Conservation (phyloP, 352 stramenopile species). For the Phytophthora idaei region DNA sequence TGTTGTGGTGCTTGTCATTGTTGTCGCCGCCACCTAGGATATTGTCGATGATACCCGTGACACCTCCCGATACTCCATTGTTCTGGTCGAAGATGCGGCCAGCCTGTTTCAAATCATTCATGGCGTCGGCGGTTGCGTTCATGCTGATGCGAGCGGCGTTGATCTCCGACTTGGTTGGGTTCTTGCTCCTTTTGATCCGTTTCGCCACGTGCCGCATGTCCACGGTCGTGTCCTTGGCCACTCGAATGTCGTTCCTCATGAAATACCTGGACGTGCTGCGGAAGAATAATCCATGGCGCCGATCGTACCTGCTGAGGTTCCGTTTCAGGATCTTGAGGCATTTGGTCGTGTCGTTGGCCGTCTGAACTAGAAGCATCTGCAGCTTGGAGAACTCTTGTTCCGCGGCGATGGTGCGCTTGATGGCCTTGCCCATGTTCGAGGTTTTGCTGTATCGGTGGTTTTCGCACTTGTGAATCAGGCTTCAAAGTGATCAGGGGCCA, state of each 20-base stretch:
- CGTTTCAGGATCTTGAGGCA: slow-evolving; percentile 32
- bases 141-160: slow-evolving; percentile 31
- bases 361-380: slow-evolving; percentile 22
- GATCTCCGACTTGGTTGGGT: slow-evolving; percentile 30
- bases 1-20: slow-evolving; percentile 2
- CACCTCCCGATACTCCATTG: slow-evolving; percentile 8
- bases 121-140: slow-evolving; percentile 33
- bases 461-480: slow-evolving; percentile 1
- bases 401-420: neutral
- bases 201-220: slow-evolving; percentile 33
- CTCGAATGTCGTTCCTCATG: slow-evolving; percentile 38
- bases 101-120: slow-evolving; percentile 39
- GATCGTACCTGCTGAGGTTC: slow-evolving; percentile 36
- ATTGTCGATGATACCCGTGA: slow-evolving; percentile 21
- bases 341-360: slow-evolving; percentile 15
- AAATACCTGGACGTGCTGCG: slow-evolving; percentile 32
- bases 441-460: neutral
- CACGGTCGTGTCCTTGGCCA: slow-evolving; percentile 25
- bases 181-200: slow-evolving; percentile 27
- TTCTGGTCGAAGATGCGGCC: slow-evolving; percentile 38
- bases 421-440: slow-evolving; percentile 22
- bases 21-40: slow-evolving; percentile 16
- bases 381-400: slow-evolving; percentile 34
- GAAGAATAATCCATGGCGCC: slow-evolving; percentile 27
- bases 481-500: slow-evolving; percentile 11